phyloP scores from a whole-genome alignment of 441 rosid genomes.

The Populus trichocarpa region DNA sequence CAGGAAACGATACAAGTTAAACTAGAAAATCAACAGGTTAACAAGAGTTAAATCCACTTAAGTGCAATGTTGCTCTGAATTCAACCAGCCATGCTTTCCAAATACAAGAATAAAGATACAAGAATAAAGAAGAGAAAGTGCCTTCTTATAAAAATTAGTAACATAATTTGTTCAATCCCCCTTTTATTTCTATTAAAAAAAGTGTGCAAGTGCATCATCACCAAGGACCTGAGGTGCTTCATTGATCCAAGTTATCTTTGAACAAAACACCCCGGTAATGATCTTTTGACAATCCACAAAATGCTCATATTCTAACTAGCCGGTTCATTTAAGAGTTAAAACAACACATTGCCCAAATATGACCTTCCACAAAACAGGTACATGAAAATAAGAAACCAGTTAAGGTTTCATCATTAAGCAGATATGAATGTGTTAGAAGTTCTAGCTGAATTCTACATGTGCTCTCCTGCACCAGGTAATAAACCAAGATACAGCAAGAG shows the following conservation, averaged over 20 bases:
- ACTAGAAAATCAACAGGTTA: background rate
- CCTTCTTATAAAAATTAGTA: background rate
- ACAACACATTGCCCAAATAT: background rate
- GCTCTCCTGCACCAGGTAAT: background rate
- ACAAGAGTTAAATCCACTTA: background rate
- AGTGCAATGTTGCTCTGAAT: background rate
- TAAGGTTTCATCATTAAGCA: background rate
- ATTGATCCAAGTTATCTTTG: background rate
- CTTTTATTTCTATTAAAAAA: background rate
- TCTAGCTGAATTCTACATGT: background rate
- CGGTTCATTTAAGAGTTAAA: background rate
- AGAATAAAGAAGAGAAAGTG: background rate
- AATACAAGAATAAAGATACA: background rate
- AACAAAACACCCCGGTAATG: background rate
- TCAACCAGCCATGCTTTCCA: constrained; percentile 1
- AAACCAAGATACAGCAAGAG: background rate
- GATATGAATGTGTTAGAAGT: background rate
- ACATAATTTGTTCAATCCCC: background rate
- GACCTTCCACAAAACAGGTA: background rate
- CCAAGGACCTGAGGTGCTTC: background rate
- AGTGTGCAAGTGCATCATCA: background rate
- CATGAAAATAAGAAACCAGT: background rate
- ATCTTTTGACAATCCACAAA: background rate
- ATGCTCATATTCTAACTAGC: background rate
- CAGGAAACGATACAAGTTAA: background rate